These are phyloP conservation scores for Chytridiales sp. DNA, from an alignment of 371 early-diverging fungal species.

Conservation along the genomic window DNA sequence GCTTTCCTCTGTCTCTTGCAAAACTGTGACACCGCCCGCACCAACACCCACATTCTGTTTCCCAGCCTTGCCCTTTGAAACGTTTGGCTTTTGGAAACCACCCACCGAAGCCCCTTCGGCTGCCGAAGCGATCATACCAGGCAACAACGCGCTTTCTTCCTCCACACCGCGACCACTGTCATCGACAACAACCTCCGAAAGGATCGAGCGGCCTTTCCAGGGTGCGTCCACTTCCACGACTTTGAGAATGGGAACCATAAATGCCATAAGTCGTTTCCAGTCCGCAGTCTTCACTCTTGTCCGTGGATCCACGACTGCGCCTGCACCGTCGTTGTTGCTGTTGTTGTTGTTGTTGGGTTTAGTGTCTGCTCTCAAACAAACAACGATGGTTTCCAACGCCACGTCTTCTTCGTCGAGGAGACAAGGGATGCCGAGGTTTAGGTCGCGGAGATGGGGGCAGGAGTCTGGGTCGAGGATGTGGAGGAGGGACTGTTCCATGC, in stretches of 20 bases:
- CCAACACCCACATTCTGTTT: slow-evolving; percentile 1
- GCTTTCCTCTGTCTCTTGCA: slow-evolving; percentile 17
- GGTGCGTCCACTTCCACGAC: slow-evolving; percentile 20
- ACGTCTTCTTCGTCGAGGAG: slow-evolving; percentile 8
- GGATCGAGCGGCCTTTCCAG: background rate
- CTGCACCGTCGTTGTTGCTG: slow-evolving; percentile 4
- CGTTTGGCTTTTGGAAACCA: slow-evolving; percentile 13
- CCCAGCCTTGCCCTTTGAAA: background rate
- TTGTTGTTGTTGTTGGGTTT: slow-evolving; percentile 3
- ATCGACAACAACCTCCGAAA: background rate
- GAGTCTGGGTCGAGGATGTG: slow-evolving; percentile 12
- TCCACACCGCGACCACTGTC: background rate
- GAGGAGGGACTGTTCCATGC: slow-evolving; percentile 24
- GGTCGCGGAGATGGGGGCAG: slow-evolving; percentile 14
- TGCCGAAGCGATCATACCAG: slow-evolving; percentile 1
- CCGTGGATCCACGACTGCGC: slow-evolving; percentile 1
- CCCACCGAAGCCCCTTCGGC: slow-evolving; percentile 14
- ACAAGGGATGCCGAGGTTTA: slow-evolving; percentile 12
- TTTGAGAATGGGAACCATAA: slow-evolving; percentile 20
- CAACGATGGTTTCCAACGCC: too few species aligned
- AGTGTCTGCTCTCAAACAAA: too few species aligned
- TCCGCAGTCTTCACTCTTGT: slow-evolving; percentile 14
- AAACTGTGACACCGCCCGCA: too few species aligned
- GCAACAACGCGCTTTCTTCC: slow-evolving; percentile 9
- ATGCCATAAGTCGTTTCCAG: slow-evolving; percentile 16